phyloP scores from a whole-genome alignment of 2,329 filamentous ascomycete genomes.

The Westerdykella aurantiaca region DNA sequence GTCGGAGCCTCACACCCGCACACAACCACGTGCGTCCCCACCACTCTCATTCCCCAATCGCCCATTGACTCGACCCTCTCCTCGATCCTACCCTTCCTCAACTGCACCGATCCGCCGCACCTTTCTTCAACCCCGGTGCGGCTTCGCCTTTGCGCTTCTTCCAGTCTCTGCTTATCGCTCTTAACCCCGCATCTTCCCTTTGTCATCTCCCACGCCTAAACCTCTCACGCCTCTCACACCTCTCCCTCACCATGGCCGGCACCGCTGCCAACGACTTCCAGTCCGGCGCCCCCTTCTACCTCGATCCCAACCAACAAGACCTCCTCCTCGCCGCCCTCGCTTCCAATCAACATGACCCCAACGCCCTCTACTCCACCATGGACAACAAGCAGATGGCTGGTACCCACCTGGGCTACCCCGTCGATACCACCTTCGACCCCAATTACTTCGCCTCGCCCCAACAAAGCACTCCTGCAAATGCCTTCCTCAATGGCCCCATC shows the following conservation, averaged over 20 bases:
- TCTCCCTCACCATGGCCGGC: conserved; percentile 30
- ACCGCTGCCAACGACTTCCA: conserved; percentile 34
- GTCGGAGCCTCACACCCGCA: too few species aligned
- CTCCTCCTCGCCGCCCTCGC: conserved; percentile 45
- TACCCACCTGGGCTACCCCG: conserved; percentile 27
- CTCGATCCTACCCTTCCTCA: too few species aligned
- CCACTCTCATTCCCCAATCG: too few species aligned
- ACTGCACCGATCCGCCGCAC: too few species aligned
- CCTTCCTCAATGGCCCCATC: conserved; percentile 44
- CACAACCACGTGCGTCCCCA: too few species aligned
- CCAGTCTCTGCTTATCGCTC: not conserved
- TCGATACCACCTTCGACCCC: conserved; percentile 28
- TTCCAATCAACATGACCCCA: conserved; percentile 39
- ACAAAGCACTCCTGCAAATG: conserved; percentile 36
- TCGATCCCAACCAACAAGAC: conserved; percentile 44
- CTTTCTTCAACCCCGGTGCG: too few species aligned
- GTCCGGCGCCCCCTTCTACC: conserved; percentile 40
- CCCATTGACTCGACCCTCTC: too few species aligned
- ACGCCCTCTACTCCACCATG: conserved; percentile 23
- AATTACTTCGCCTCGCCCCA: conserved; percentile 36
- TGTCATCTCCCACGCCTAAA: not conserved
- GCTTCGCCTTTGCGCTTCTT: not conserved
- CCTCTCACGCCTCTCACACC: conserved; percentile 19
- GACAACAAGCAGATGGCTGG: conserved; percentile 16
- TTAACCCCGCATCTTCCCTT: not conserved